These are phyloP conservation scores for Xylaria flabelliformis DNA, from an alignment of 495 filamentous ascomycete species.

Conservation along the genomic window DNA sequence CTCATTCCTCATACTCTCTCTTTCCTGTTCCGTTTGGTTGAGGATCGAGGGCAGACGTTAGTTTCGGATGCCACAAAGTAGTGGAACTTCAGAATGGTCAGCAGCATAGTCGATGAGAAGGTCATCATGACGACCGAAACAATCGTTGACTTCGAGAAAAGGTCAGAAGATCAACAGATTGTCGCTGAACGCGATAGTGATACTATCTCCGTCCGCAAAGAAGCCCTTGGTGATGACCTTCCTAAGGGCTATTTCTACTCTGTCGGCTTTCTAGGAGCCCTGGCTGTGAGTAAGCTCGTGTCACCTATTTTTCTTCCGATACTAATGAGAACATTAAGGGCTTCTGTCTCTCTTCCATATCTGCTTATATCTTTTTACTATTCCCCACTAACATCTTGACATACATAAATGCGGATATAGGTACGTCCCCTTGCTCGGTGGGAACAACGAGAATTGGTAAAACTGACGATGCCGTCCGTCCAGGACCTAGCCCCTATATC, in stretches of 20 bases:
- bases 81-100: background rate
- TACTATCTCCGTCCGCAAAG: conserved; percentile 31
- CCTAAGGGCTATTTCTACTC: conserved; percentile 41
- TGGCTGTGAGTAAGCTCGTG: conserved; percentile 29
- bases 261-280: conserved; percentile 35
- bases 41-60: background rate
- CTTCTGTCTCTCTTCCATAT: conserved; percentile 36
- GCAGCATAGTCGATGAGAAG: background rate
- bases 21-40: background rate
- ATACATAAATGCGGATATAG: conserved; percentile 40
- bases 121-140: conserved; percentile 13
- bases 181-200: conserved; percentile 28
- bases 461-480: conserved; percentile 36
- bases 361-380: conserved; percentile 40
- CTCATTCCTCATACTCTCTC: background rate
- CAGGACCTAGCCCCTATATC: conserved; percentile 47
- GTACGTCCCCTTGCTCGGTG: conserved; percentile 26
- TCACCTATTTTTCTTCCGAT: background rate
- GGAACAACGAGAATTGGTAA: background rate
- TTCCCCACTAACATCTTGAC: conserved; percentile 39
- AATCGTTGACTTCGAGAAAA: conserved; percentile 24
- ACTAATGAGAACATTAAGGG: conserved; percentile 27
- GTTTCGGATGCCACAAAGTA: background rate
- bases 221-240: conserved; percentile 34
- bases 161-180: conserved; percentile 10